Evolutionary conservation across 495 filamentous ascomycete species (phyloP), one percentile per base, ranked within the genome.

Genomic region (Podospora conica): DNA sequence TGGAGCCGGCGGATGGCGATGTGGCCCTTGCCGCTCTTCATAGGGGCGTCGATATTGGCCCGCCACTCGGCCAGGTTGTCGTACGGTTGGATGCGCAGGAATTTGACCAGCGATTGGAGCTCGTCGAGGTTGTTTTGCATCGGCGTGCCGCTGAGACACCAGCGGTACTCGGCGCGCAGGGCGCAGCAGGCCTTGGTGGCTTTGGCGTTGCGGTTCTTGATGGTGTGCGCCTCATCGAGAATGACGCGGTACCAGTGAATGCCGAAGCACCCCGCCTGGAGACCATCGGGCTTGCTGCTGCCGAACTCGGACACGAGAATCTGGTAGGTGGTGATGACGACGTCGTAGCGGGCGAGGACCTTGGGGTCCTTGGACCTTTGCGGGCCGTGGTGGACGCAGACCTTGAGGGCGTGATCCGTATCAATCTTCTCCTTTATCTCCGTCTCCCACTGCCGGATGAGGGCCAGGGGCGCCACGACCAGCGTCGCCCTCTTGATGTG

Each of bases 61-160:
- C 92, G 91, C 93, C 93, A 98, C 57, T 87, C 82, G 9, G 83
- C 80, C 12, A 97, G 79, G 60, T 96, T 86, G 73, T 92, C 85
- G 73, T 91, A 98, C 1, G 95, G 96, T 66, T 89, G 88, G 74
- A 98, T 96, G n/a, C 91, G 85, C 9, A 98, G 81, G 73, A 98
- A 98, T 55, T 88, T 89, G 70, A 98, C 92, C 63, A 98, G 75
- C 70, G 91, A 95, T 67, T 98, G 94, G 55, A 98, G 78, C 77
- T 98, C 95, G 65, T 97, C 95, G n/a, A 98, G 84, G 66, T 96
- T 97, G 73, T 98, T 98, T 71, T 98, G 95, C 86, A 98, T 88
- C 0, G 95, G 95, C 7, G 95, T 98, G 66, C 95, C 95, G 3
- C 92, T 96, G 61, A 98, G 81, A 73, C 95, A 97, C 95, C 95